These are phyloP conservation scores for Hawksworthiomyces lignivorus DNA, from an alignment of 2,329 filamentous ascomycete genomes.

Conservation along the genomic window DNA sequence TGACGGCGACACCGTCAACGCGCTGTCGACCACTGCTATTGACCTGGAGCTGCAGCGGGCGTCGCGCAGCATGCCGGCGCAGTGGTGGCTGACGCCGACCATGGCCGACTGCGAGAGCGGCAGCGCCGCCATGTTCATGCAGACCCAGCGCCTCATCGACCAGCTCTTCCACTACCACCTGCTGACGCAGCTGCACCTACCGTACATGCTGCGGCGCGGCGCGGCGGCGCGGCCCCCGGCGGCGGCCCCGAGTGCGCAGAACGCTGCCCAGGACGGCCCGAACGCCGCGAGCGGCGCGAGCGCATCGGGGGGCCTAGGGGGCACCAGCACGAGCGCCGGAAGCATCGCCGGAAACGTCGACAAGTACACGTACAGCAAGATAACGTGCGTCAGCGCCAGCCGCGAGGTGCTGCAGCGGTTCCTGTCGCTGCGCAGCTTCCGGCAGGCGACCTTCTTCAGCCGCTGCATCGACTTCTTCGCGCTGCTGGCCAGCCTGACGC, in stretches of 20 bases:
- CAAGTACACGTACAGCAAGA: constrained; percentile 29
- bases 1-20: constrained; percentile 13
- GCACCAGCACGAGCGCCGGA: background rate
- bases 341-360: constrained; percentile 10
- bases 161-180: constrained; percentile 37
- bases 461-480: constrained; percentile 35
- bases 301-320: background rate
- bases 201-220: constrained; percentile 28
- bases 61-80: constrained; percentile 28
- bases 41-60: constrained; percentile 31
- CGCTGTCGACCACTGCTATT: constrained; percentile 24
- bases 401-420: constrained; percentile 34
- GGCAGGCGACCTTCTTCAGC: constrained; percentile 26
- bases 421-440: constrained; percentile 26
- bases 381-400: constrained; percentile 32
- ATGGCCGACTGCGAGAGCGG: constrained; percentile 1
- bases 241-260: background rate
- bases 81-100: constrained; percentile 33
- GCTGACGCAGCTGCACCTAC: too few relatives aligned
- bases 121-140: constrained; percentile 14
- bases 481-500: constrained; percentile 28
- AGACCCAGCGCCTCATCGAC: constrained; percentile 30
- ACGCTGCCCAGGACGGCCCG: background rate
- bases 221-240: background rate
- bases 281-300: background rate